phyloP scores from a whole-genome alignment of 495 filamentous ascomycete genomes.

The Penicillium simplicissimum region DNA sequence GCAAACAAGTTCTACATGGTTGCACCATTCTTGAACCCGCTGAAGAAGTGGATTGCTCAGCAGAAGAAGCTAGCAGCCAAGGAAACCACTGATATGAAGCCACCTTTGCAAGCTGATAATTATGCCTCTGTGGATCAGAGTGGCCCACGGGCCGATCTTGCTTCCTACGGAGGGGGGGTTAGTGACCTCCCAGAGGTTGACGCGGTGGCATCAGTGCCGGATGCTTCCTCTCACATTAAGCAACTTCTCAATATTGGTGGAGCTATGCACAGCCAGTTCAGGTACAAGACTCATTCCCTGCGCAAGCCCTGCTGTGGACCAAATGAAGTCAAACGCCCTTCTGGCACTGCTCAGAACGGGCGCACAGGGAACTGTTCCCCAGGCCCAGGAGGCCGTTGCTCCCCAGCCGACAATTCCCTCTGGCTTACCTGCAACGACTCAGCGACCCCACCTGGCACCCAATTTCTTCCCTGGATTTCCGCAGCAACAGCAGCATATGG shows the following conservation, averaged over 20 bases:
- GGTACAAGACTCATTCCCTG: slow-evolving; percentile 12
- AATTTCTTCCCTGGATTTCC: slow-evolving; percentile 42
- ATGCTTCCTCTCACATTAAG: slow-evolving; percentile 64
- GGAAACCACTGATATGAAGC: slow-evolving; percentile 24
- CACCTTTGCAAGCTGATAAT: slow-evolving; percentile 28
- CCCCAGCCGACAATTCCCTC: slow-evolving; percentile 30
- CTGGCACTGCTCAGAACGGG: slow-evolving; percentile 58
- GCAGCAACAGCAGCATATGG: slow-evolving; percentile 31
- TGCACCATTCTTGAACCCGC: slow-evolving; percentile 78
- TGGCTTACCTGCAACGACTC: slow-evolving; percentile 31
- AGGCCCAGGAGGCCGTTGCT: slow-evolving; percentile 41
- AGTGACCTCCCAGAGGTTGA: slow-evolving; percentile 45
- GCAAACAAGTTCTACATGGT: slow-evolving; percentile 97
- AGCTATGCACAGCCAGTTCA: slow-evolving; percentile 11
- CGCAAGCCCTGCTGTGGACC: slow-evolving; percentile 24
- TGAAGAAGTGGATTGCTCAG: slow-evolving; percentile 88
- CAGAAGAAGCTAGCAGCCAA: slow-evolving; percentile 69
- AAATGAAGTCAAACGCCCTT: slow-evolving; percentile 52
- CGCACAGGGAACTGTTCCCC: slow-evolving; percentile 38
- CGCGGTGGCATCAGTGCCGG: slow-evolving; percentile 28
- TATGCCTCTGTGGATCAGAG: slow-evolving; percentile 44
- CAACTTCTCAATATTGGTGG: slow-evolving; percentile 63
- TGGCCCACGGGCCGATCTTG: slow-evolving; percentile 16
- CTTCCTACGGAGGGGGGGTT: slow-evolving; percentile 24
- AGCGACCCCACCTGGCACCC: slow-evolving; percentile 46